Base-by-base conservation (phyloP, 2,329 filamentous ascomycete genomes). In the Hypoxylon sp. region DNA sequence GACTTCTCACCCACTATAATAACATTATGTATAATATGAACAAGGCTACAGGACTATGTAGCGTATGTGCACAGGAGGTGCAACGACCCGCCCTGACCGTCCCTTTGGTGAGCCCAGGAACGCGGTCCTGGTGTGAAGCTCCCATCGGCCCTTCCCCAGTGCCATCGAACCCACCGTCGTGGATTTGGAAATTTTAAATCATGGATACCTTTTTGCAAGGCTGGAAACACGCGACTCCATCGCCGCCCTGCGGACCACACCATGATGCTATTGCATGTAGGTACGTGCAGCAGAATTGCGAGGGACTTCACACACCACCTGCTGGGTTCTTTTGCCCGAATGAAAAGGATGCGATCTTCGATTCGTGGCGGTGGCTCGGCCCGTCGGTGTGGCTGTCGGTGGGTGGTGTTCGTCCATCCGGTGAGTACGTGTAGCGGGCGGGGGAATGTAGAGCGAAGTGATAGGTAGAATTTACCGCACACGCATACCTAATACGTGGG, bases 111-210 rank as follows among this genome's bases (percentile, higher is more conserved):
- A 56, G 37, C 66, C 69, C 62, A 54, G 30, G 60, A 46, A 42
- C 60, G 33, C 56, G 69, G 69, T 44, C 53, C 55, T 57, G 66
- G 62, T 48, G 56, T 50, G 30, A 64, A 54, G 49, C 31, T 49
- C 42, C 56, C 50, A 49, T 66, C 66, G 62, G 58, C 51, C 62
- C 58, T 65, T 61, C 58, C 53, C 62, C 61, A 60, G 61, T 22
- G 57, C 54, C 49, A 55, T 55, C 57, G 53, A 61, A 13, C 66
- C 57, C 63, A 60, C 37, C 27, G 49, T 60, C 40, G 22, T 55
- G 61, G 62, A 30, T 44, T 63, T 31, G 66, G 54, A 50, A 44
- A 40, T 35, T 40, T 35, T 35, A 58, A 40, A 30, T 51, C 42
- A 30, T 58, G 55, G 55, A n/a, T 50, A 50, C 22, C 10, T 46